Conservation (phyloP, 176 grass and related monocot species). For the Oryza meridionalis region DNA sequence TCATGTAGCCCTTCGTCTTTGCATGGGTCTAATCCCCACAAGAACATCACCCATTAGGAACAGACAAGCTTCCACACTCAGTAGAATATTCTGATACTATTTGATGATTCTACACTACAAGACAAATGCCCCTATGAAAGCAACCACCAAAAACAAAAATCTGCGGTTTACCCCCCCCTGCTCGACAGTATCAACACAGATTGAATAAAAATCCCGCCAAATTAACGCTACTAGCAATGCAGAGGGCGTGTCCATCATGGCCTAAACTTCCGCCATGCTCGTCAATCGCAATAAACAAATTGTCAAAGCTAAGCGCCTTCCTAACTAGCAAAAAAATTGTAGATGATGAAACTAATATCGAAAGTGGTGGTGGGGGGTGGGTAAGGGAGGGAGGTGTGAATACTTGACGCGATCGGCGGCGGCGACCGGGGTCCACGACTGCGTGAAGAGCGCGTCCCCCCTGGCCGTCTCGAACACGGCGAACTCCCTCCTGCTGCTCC, state of each 20-base stretch:
- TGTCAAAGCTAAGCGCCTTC: background rate
- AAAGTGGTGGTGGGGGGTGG: background rate
- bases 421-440: conserved; percentile 76
- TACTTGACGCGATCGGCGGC: conserved; percentile 42
- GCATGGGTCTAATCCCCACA: conserved; percentile 1
- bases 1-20: conserved; percentile 13
- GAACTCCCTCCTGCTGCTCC: conserved; percentile 58
- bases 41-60: conserved; percentile 8
- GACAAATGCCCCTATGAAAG: conserved; percentile 26
- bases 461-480: conserved; percentile 67
- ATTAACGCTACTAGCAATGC: conserved; percentile 1
- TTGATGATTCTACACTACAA: background rate
- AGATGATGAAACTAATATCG: background rate
- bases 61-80: conserved; percentile 2
- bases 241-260: background rate
- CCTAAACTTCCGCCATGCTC: background rate
- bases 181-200: conserved; percentile 29
- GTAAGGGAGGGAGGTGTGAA: conserved; percentile 23
- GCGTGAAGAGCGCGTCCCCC: conserved; percentile 82
- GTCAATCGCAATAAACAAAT: background rate
- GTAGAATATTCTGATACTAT: conserved; percentile 3
- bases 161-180: background rate
- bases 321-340: background rate
- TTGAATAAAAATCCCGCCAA: conserved; percentile 32
- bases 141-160: background rate